A percentile compares a stretch with the other conserved stretches of the same genome.
These are phyloP conservation scores for Termitomyces sp. DNA, from an alignment of 768 basidiomycete species.

Conservation along the genomic window DNA sequence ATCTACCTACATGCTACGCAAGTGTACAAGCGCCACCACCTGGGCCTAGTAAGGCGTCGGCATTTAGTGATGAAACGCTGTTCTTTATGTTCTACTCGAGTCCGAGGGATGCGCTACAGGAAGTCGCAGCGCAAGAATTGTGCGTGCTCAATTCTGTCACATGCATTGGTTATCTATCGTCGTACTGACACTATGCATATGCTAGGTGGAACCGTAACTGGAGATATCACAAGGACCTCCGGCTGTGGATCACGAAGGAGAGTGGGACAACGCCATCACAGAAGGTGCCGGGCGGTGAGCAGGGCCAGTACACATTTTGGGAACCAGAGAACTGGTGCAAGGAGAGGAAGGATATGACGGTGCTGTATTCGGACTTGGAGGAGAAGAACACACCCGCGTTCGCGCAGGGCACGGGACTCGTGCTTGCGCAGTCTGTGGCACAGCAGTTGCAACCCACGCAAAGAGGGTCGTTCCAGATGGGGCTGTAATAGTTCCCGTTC, in stretches of 20 bases:
- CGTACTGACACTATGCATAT: conserved; percentile 4
- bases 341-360: conserved; percentile 73
- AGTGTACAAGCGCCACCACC: conserved; percentile 87
- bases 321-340: conserved; percentile 77
- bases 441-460: conserved; percentile 32
- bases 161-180: neutral
- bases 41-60: conserved; percentile 71
- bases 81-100: conserved; percentile 98
- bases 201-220: conserved; percentile 88
- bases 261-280: conserved; percentile 69
- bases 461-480: conserved; percentile 47
- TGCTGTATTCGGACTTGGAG: conserved; percentile 69
- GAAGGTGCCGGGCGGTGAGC: conserved; percentile 78
- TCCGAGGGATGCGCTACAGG: conserved; percentile 88
- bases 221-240: conserved; percentile 92
- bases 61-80: conserved; percentile 93
- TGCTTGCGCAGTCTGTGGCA: conserved; percentile 30
- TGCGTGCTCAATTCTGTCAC: conserved; percentile 37
- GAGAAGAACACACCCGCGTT: conserved; percentile 68
- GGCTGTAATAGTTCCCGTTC: conserved; percentile 43
- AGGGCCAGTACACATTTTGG: conserved; percentile 89
- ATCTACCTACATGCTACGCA: conserved; percentile 82
- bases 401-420: conserved; percentile 42
- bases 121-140: conserved; percentile 94
- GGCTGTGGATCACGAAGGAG: conserved; percentile 85